A percentile compares a stretch with the other conserved stretches of the same genome.
phyloP scores from a whole-genome alignment of 805 yeast species.

The Cyberlindnera sargentensis region DNA sequence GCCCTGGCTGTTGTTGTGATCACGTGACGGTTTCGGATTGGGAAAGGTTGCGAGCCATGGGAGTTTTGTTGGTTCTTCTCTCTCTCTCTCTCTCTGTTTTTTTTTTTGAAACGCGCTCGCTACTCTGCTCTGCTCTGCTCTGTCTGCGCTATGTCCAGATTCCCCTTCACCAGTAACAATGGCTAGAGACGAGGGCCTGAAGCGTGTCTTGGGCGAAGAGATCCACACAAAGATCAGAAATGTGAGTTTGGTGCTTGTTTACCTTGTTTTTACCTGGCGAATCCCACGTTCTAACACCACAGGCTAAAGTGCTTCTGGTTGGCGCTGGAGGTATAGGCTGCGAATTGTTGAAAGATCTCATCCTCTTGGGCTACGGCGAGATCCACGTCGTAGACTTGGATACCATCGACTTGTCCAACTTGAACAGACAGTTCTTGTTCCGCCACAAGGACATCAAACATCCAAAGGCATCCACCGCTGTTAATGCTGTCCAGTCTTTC shows the following conservation, averaged over 20 bases:
- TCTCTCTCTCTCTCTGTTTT: no score
- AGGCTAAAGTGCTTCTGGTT: slow-evolving; percentile 64
- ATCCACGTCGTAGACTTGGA: slow-evolving; percentile 92
- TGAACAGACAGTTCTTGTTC: slow-evolving; percentile 90
- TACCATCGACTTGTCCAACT: slow-evolving; percentile 86
- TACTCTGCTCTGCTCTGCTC: no score
- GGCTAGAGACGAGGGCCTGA: slow-evolving; percentile 13
- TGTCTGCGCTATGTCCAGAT: no score
- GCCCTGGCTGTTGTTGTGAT: neutral
- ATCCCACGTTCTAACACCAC: neutral
- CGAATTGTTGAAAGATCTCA: slow-evolving; percentile 75
- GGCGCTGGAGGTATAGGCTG: slow-evolving; percentile 99
- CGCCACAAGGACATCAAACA: slow-evolving; percentile 84
- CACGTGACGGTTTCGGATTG: neutral
- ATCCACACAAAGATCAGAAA: slow-evolving; percentile 8
- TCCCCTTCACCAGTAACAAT: slow-evolving; percentile 1
- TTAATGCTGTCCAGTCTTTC: slow-evolving; percentile 71
- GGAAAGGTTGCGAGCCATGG: neutral
- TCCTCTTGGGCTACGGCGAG: slow-evolving; percentile 76
- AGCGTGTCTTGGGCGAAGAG: slow-evolving; percentile 13
- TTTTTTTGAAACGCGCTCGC: no score
- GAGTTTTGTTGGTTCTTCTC: no score
- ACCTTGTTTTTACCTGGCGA: neutral
- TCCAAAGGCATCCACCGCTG: slow-evolving; percentile 81
- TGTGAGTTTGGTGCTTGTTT: slow-evolving; percentile 4